Percentiles rank a stretch among this genome's conserved stretches.
These are phyloP conservation scores for Ustilago sp. DNA, from an alignment of 1,284 basidiomycete species.

Conservation along the genomic window DNA sequence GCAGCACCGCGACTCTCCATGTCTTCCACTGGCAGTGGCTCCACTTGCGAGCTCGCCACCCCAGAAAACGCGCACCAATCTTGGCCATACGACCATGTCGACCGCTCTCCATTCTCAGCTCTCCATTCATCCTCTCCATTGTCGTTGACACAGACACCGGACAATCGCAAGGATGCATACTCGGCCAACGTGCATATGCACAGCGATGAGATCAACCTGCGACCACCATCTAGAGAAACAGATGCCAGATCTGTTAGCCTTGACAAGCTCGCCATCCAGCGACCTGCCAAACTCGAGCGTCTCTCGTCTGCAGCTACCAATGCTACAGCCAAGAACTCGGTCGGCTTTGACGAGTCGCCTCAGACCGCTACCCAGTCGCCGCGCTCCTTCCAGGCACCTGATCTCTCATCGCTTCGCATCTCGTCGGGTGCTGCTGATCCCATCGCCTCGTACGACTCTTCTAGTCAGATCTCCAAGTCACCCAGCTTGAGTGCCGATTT, in stretches of 20 bases:
- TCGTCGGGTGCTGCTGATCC: constrained; percentile 5
- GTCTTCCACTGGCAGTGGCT: constrained; percentile 51
- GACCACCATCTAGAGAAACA: constrained; percentile 13
- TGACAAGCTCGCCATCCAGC: constrained; percentile 32
- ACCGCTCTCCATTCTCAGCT: constrained; percentile 19
- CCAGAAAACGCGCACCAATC: constrained; percentile 44
- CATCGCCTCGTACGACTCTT: not conserved
- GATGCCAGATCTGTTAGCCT: constrained; percentile 15
- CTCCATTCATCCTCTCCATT: constrained; percentile 13
- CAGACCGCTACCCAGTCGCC: constrained; percentile 30
- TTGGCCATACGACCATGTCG: constrained; percentile 27
- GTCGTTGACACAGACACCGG: not conserved
- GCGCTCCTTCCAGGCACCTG: constrained; percentile 12
- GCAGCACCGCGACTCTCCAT: constrained; percentile 51
- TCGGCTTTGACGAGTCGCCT: constrained; percentile 23
- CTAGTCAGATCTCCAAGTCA: constrained; percentile 7
- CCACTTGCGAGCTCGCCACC: constrained; percentile 46
- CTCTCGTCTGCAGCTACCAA: constrained; percentile 42
- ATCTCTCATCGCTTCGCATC: constrained; percentile 13
- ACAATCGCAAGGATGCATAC: constrained; percentile 7
- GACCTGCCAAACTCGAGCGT: constrained; percentile 41
- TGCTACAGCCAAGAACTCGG: constrained; percentile 28
- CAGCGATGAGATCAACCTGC: constrained; percentile 4
- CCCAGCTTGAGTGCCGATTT: constrained; percentile 19
- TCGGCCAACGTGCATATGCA: not conserved